Base-by-base conservation (phyloP, 2,329 filamentous ascomycete species). In the Colletotrichum sp. region DNA sequence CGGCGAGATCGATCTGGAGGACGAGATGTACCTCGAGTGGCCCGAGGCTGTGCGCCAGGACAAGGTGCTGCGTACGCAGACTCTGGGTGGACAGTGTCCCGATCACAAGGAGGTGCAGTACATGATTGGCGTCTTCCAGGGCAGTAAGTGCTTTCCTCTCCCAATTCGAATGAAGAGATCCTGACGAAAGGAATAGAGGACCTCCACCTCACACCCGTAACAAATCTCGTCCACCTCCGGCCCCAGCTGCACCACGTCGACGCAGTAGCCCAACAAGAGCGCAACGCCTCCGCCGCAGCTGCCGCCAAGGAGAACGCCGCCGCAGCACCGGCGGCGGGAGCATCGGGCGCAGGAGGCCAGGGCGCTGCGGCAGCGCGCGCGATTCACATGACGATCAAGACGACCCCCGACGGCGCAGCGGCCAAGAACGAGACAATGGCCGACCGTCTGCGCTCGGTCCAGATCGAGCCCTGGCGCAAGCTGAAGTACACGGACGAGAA, bases 221-320 rank as follows among this genome's bases (percentile, higher is more conserved):
- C 93, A 55, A 94, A 95, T 3, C 91, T 98, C 60, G 94, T 98
- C 56, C 95, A 98, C 82, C 92, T 99, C 81, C 94, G 96, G 6
- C 96, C 97, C 0, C 95, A 98, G 81, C 94, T 98, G 76, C 95
- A 98, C 85, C 96, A 98, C 85, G 89, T 98, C 79, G 97, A 98
- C 85, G 96, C 97, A 5, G 86, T 92, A 61, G 89, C 93, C 62
- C 95, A 98, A 80, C 90, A 95, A 71, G 92, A 94, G 43, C 91
- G 91, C 58, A 87, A 88, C 56, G 79, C 80, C n/a, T 82, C 84
- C 16, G 81, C 83, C 15, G 83, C 84, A 65, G 84, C 85, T 43
- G 80, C 86, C 82, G 61, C 61, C 32, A 64, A 64, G 61, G 61
- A 64, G 32, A 87, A 88, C 58, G 79, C 80, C 18, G 81, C 84